A percentile compares a stretch with the other conserved stretches of the same genome.
phyloP scores from a whole-genome alignment of 352 stramenopile species.

The Peronosclerospora sorghi region DNA sequence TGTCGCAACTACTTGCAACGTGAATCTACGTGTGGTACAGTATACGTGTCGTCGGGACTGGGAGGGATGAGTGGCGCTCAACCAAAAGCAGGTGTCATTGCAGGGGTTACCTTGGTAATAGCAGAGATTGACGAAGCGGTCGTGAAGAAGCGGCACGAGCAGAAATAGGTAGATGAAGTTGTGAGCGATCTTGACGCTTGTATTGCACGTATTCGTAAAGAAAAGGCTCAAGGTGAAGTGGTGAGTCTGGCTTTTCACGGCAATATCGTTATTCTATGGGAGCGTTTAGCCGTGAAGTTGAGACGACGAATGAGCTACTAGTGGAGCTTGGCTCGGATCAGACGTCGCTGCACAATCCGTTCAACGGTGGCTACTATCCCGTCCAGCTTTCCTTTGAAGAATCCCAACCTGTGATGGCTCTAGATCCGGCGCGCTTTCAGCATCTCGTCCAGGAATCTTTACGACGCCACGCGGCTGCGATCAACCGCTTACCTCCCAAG shows the following conservation, averaged over 20 bases:
- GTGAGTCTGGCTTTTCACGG: slow-evolving; percentile 78
- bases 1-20: slow-evolving; percentile 78
- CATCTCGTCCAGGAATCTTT: slow-evolving; percentile 68
- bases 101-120: slow-evolving; percentile 76
- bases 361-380: slow-evolving; percentile 85
- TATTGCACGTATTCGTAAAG: slow-evolving; percentile 45
- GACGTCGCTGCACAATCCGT: slow-evolving; percentile 86
- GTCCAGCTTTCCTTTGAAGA: slow-evolving; percentile 77
- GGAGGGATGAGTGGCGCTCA: slow-evolving; percentile 84
- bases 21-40: slow-evolving; percentile 58
- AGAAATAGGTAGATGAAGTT: slow-evolving; percentile 83
- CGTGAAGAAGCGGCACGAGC: slow-evolving; percentile 77
- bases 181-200: slow-evolving; percentile 53
- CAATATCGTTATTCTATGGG: slow-evolving; percentile 84
- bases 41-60: slow-evolving; percentile 81
- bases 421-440: slow-evolving; percentile 67
- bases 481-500: slow-evolving; percentile 68
- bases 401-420: slow-evolving; percentile 68
- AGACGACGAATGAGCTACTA: slow-evolving; percentile 51
- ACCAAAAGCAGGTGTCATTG: slow-evolving; percentile 77
- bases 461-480: slow-evolving; percentile 57
- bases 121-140: slow-evolving; percentile 70
- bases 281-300: slow-evolving; percentile 58
- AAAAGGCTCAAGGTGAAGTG: slow-evolving; percentile 45
- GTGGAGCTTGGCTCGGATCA: slow-evolving; percentile 84